Conservation (phyloP, 1,139 yeast species). For the Arxiozyma telluris region DNA sequence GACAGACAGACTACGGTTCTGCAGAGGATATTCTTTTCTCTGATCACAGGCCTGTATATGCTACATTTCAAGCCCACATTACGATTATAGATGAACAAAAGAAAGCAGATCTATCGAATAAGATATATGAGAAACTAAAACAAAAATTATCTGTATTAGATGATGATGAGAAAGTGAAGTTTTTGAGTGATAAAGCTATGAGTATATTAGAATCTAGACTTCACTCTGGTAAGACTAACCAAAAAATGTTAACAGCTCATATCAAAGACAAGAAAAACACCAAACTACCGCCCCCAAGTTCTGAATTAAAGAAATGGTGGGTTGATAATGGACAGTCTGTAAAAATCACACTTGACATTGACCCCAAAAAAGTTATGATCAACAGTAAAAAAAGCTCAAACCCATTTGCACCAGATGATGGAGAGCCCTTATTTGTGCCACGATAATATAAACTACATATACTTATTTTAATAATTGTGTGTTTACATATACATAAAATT, state of each 20-base stretch:
- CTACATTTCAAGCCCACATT: conserved; percentile 59
- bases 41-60: conserved; percentile 91
- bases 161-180: conserved; percentile 16
- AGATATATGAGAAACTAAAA: conserved; percentile 41
- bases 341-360: conserved; percentile 41
- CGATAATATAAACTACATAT: neutral
- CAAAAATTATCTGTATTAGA: conserved; percentile 28
- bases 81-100: conserved; percentile 58
- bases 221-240: neutral
- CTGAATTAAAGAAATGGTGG: conserved; percentile 88
- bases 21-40: conserved; percentile 65
- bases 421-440: conserved; percentile 34
- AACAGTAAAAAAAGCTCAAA: conserved; percentile 63
- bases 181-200: conserved; percentile 7
- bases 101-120: conserved; percentile 46
- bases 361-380: conserved; percentile 36
- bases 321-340: conserved; percentile 68
- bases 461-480: neutral
- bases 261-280: conserved; percentile 12
- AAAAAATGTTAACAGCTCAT: conserved; percentile 10
- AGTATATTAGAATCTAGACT: neutral
- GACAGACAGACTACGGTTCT: conserved; percentile 57
- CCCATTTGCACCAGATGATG: conserved; percentile 48
- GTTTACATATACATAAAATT: neutral
- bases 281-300: conserved; percentile 77